Base-by-base conservation (phyloP, 1,284 basidiomycete genomes). In the Sanghuangporus sanghuang region DNA sequence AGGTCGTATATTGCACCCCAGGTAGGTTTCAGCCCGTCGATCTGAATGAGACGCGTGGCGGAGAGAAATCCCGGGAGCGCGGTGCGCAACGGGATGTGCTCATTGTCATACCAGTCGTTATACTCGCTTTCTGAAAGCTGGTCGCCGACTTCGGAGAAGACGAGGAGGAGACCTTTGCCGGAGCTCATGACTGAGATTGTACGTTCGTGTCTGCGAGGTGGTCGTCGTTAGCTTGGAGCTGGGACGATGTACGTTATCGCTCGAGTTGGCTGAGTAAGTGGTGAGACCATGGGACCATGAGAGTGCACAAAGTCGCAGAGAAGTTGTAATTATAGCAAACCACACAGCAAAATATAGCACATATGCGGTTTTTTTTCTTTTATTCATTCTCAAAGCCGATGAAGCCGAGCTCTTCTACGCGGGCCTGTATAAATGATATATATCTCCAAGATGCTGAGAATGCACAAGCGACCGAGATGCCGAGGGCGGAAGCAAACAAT, bases 1-100 rank as follows among this genome's bases (percentile, higher is more conserved):
- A 87, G 72, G 68, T 87, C 85, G 70, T 87, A 87, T 38, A 82
- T 70, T 2, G 85, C 85, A 1, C 81, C 73, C 82, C 82, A 87
- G 1, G 72, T 70, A 0, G 83, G 81, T 54, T 72, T 75, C 52
- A 70, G 65, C 12, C 68, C 71, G 69, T 85, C 82, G 1, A 71
- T 65, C 3, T 79, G 78, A 4, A 73, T 71, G 71, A 79, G 83
- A 38, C 86, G 78, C 9, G 81, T 79, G 16, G 81, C 83, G 18
- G 77, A 79, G 38, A 78, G 75, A 74, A 87, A 85, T 2, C 79
- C 77, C 16, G 77, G 74, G 18, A 84, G 75, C 63, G 81, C 77
- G 62, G 85, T 74, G 32, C 85, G 82, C 1, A 85, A 75, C 0
- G 85, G 85, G 46, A 86, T 79, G 69, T 86, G 85, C 72, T 86